Percentiles rank a stretch among this genome's conserved stretches.
These are phyloP conservation scores for Xanthoceras sorbifolium DNA, from an alignment of 345 rosid genomes.

Conservation along the genomic window DNA sequence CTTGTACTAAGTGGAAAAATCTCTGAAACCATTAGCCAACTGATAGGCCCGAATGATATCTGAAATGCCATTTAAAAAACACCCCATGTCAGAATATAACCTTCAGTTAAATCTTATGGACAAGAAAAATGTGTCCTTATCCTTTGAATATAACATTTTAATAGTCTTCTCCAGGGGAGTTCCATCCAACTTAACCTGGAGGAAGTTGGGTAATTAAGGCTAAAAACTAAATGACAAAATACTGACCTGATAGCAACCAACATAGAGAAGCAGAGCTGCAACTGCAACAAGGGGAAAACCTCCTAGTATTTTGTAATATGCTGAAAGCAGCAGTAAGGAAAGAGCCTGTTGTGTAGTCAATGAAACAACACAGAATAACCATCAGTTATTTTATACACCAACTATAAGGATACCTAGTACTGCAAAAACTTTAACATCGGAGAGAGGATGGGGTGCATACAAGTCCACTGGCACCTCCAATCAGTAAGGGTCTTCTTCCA, in stretches of 20 bases:
- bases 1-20: conserved; percentile 86
- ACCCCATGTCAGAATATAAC: conserved; percentile 17
- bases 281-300: conserved; percentile 71
- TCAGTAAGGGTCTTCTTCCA: conserved; percentile 90
- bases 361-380: conserved; percentile 18
- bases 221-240: conserved; percentile 14
- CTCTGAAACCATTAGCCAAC: conserved; percentile 99
- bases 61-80: conserved; percentile 32
- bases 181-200: conserved; percentile 7
- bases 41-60: conserved; percentile 98
- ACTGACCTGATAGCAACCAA: conserved; percentile 92
- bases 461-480: conserved; percentile 91
- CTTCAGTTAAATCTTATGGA: neutral
- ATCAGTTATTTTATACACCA: neutral
- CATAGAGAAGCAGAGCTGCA: conserved; percentile 82
- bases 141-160: neutral
- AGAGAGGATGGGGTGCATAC: conserved; percentile 41
- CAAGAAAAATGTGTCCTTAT: neutral
- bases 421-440: neutral
- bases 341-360: conserved; percentile 54
- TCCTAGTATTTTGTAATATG: conserved; percentile 80
- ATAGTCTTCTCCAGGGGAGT: neutral
- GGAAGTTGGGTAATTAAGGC: neutral
- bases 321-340: conserved; percentile 79
- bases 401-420: neutral